A percentile compares a stretch with the other conserved stretches of the same genome.
Conservation (phyloP, 2,329 filamentous ascomycete species). For the Cercospora beticola region DNA sequence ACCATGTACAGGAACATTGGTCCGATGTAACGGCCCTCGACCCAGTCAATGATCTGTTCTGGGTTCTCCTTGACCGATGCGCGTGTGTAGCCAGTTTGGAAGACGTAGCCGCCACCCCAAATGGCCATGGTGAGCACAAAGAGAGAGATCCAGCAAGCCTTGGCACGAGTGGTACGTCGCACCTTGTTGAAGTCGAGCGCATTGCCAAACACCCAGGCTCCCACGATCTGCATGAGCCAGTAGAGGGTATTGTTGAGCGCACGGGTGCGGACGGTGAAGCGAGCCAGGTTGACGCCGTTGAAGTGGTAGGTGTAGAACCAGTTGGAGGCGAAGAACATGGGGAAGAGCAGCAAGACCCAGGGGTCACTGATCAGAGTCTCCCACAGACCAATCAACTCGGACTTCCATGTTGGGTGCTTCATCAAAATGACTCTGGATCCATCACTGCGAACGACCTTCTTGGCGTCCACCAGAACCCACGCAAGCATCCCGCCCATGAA, state of each 20-base stretch:
- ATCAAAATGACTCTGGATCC: conserved; percentile 79
- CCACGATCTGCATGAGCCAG: conserved; percentile 75
- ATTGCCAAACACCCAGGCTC: conserved; percentile 70
- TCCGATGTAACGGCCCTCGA: conserved; percentile 65
- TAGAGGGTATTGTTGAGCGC: conserved; percentile 75
- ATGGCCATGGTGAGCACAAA: conserved; percentile 71
- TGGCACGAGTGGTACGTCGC: conserved; percentile 67
- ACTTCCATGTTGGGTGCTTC: conserved; percentile 85
- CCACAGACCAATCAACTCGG: conserved; percentile 73
- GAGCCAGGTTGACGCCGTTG: conserved; percentile 68
- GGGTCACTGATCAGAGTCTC: conserved; percentile 69
- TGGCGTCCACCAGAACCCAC: conserved; percentile 68
- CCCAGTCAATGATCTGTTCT: conserved; percentile 62
- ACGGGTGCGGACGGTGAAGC: conserved; percentile 72
- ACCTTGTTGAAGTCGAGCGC: conserved; percentile 61
- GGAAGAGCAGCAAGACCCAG: conserved; percentile 74
- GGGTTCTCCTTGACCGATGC: conserved; percentile 29
- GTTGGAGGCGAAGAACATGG: conserved; percentile 78
- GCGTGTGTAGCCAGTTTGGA: conserved; percentile 62
- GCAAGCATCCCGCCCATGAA: conserved; percentile 68
- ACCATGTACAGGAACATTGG: conserved; percentile 89
- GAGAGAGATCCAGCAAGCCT: conserved; percentile 60
- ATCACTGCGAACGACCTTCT: conserved; percentile 70
- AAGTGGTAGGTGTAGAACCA: conserved; percentile 81
- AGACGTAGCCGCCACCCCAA: conserved; percentile 82